These are phyloP conservation scores for Protea cynaroides DNA, from an alignment of 164 flowering plant genomes.

Conservation along the genomic window DNA sequence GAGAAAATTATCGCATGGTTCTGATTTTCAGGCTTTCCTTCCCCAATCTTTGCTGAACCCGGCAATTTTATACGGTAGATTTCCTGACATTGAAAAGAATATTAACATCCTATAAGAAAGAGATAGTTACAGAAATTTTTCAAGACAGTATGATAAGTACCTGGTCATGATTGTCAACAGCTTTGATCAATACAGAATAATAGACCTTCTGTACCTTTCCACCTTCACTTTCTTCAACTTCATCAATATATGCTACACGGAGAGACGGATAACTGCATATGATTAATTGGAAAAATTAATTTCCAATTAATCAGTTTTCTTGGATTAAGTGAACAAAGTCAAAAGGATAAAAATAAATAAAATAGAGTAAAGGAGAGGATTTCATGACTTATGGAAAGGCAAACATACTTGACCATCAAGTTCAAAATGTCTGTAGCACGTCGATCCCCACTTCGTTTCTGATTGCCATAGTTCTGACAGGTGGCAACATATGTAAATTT, in stretches of 20 bases:
- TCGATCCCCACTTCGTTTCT: slow-evolving; percentile 90
- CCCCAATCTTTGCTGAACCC: slow-evolving; percentile 89
- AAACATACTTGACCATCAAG: slow-evolving; percentile 92
- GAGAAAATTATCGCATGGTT: slow-evolving; percentile 95
- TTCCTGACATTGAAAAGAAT: slow-evolving; percentile 41
- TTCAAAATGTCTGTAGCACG: slow-evolving; percentile 93
- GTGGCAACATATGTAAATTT: slow-evolving; percentile 96
- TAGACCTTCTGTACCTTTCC: slow-evolving; percentile 73
- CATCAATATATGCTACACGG: slow-evolving; percentile 98
- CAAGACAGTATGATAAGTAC: slow-evolving; percentile 30
- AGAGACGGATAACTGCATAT: slow-evolving; percentile 74
- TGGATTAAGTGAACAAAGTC: slow-evolving; percentile 1
- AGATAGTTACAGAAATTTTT: not conserved
- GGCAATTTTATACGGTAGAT: slow-evolving; percentile 94
- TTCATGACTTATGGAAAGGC: not conserved
- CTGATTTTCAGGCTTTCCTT: slow-evolving; percentile 99
- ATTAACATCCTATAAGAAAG: not conserved
- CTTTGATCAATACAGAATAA: slow-evolving; percentile 90
- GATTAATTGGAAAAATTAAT: too few relatives aligned
- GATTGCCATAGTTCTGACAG: slow-evolving; percentile 95
- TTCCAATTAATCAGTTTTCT: slow-evolving; percentile 1
- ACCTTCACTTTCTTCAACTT: slow-evolving; percentile 88
- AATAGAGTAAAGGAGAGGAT: not conserved
- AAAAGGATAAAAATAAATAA: not conserved
- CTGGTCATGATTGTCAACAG: slow-evolving; percentile 92